Evolutionary conservation across 169 alveolate genomes (phyloP), one percentile per base, ranked within the genome.

Genomic region (Plasmodium adleri): DNA sequence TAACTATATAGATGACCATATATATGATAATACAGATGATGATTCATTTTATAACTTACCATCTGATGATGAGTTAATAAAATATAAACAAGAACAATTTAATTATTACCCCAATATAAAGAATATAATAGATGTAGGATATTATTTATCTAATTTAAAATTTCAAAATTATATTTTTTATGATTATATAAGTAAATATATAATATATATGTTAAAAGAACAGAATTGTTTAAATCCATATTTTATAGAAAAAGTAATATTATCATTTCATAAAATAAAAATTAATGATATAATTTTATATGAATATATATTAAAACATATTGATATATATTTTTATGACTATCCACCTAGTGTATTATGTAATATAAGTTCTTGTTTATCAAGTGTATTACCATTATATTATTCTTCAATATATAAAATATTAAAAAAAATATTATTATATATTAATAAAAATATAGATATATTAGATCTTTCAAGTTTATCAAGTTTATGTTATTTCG

Each of bases 201-300:
- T 85, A 54, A 76, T 88, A 15, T 60, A 92, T 52, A 75, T 74
- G 88, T 60, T 89, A 60, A 66, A 54, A 71, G 39, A 24, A 50
- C 32, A 22, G 45, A 58, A 83, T 32, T 74, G 64, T 26, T 32
- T 62, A 74, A 88, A 86, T 13, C 96, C 96, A 1, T 32, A 66
- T 20, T 45, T 94, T 2, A 28, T 75, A 17, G 80, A 92, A 32
- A 73, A 90, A 70, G 76, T 73, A 12, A 78, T 90, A 4, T 12
- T 58, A 45, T 80, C 94, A 0, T 94, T 88, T 68, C 45, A 68
- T 72, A 86, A 45, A 32, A 66, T 91, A 56, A 94, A 94, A 74
- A 76, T 94, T n/a, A 94, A 92, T 76, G 96, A 94, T 52, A 70
- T 92, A 28, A 63, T 67, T 1, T 88, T 94, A n/a, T 90, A 92